phyloP scores from a whole-genome alignment of 2,329 filamentous ascomycete species.

The Periglandula ipomoeae region DNA sequence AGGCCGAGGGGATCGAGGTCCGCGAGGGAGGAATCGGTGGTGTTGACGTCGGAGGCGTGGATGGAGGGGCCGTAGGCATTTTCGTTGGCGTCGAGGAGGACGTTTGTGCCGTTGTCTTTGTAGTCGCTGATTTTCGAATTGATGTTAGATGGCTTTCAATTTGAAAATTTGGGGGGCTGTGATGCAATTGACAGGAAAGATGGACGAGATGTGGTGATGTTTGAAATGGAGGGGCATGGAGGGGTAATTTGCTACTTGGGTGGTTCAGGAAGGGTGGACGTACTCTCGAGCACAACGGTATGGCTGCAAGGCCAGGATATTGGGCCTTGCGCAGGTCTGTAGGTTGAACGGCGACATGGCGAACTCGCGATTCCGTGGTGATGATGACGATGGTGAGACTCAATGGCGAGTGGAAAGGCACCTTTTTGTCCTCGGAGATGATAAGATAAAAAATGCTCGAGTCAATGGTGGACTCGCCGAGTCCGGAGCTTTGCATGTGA shows the following conservation, averaged over 20 bases:
- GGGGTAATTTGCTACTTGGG: background rate
- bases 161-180: background rate
- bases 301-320: conserved; percentile 67
- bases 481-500: no score
- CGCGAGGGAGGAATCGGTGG: conserved; percentile 24
- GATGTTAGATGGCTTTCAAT: background rate
- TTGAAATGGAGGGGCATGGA: conserved; percentile 6
- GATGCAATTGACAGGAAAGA: no score
- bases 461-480: background rate
- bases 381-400: background rate
- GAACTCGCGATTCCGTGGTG: background rate
- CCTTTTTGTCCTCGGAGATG: background rate
- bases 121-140: conserved; percentile 69
- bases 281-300: conserved; percentile 79
- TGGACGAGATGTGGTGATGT: background rate
- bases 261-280: conserved; percentile 23
- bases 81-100: conserved; percentile 95
- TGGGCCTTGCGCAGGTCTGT: conserved; percentile 63
- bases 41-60: conserved; percentile 36
- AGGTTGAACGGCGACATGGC: conserved; percentile 60
- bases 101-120: conserved; percentile 94
- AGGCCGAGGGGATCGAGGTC: conserved; percentile 67
- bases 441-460: background rate
- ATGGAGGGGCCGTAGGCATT: conserved; percentile 89
- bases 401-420: background rate